These are phyloP conservation scores for Harringtonia lauricola DNA, from an alignment of 2,329 filamentous ascomycete species.

Conservation along the genomic window DNA sequence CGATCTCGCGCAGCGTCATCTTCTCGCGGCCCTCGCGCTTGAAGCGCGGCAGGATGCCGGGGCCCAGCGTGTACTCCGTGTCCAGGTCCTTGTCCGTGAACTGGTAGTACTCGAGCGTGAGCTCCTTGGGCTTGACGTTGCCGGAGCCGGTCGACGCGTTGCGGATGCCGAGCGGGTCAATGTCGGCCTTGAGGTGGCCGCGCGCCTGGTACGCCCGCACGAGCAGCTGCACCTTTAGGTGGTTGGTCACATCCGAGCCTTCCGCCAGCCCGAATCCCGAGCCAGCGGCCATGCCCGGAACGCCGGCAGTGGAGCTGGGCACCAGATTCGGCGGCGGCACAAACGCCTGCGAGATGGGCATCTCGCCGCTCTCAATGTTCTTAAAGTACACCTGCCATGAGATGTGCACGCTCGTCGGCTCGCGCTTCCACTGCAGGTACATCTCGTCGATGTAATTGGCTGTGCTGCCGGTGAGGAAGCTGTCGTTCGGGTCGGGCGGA, in stretches of 20 bases:
- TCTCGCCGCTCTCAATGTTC: conserved; percentile 97
- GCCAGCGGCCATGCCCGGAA: conserved; percentile 56
- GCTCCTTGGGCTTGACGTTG: conserved; percentile 81
- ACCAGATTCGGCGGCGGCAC: conserved; percentile 89
- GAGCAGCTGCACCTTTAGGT: conserved; percentile 94
- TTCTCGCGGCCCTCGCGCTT: conserved; percentile 79
- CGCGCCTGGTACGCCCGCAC: conserved; percentile 96
- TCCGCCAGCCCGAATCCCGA: conserved; percentile 53
- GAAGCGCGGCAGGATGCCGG: conserved; percentile 91
- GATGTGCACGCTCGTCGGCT: conserved; percentile 86
- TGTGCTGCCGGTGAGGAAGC: conserved; percentile 90
- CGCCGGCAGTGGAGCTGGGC: conserved; percentile 66
- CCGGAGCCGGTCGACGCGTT: conserved; percentile 68
- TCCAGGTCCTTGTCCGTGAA: conserved; percentile 93
- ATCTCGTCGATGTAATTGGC: conserved; percentile 99
- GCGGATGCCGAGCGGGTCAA: conserved; percentile 90
- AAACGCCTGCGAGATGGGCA: conserved; percentile 96
- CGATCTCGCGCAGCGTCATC: conserved; percentile 94
- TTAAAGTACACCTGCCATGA: conserved; percentile 99
- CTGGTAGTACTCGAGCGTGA: conserved; percentile 86
- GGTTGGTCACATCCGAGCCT: conserved; percentile 81
- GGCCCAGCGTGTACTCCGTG: conserved; percentile 81
- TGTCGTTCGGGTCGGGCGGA: conserved; percentile 75
- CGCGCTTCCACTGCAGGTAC: conserved; percentile 95
- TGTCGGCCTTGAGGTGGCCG: conserved; percentile 96